These are phyloP conservation scores for Ogataea sp. DNA, from an alignment of 805 yeast genomes.

Conservation along the genomic window DNA sequence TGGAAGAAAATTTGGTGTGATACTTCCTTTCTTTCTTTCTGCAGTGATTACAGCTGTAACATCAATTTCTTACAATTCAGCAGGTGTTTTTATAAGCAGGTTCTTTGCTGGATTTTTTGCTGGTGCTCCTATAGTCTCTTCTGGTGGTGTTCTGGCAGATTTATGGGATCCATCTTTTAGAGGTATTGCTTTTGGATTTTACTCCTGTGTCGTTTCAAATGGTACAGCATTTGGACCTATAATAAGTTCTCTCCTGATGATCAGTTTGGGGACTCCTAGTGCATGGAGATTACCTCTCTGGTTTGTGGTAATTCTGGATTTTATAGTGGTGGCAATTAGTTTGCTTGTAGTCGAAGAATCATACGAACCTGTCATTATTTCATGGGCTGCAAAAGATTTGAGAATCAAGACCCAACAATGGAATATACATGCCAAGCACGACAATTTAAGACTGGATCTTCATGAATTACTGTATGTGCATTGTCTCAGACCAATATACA, in stretches of 20 bases:
- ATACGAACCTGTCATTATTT: slow-evolving; percentile 29
- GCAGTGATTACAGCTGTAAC: slow-evolving; percentile 39
- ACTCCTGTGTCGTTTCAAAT: slow-evolving; percentile 40
- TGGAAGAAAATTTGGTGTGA: slow-evolving; percentile 35
- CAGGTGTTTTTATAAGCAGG: slow-evolving; percentile 43
- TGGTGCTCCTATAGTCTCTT: slow-evolving; percentile 50
- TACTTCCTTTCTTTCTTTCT: slow-evolving; percentile 32
- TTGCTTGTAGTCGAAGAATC: slow-evolving; percentile 29
- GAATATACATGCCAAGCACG: slow-evolving; percentile 25
- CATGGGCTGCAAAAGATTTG: slow-evolving; percentile 16
- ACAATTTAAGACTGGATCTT: slow-evolving; percentile 8
- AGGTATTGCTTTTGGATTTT: slow-evolving; percentile 46
- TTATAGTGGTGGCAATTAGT: slow-evolving; percentile 24
- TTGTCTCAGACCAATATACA: slow-evolving; percentile 28
- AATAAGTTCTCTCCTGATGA: slow-evolving; percentile 37
- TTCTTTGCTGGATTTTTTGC: slow-evolving; percentile 55
- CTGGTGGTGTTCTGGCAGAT: slow-evolving; percentile 56
- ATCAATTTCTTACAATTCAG: slow-evolving; percentile 42
- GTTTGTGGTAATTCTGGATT: slow-evolving; percentile 35
- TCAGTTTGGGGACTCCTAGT: slow-evolving; percentile 27
- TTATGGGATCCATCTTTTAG: slow-evolving; percentile 40
- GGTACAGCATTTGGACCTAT: slow-evolving; percentile 72
- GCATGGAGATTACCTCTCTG: slow-evolving; percentile 57
- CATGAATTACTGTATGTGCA: slow-evolving; percentile 21
- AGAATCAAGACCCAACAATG: slow-evolving; percentile 22